phyloP scores from a whole-genome alignment of 73 alveolate genomes.

The Tetrahymena thermophila region DNA sequence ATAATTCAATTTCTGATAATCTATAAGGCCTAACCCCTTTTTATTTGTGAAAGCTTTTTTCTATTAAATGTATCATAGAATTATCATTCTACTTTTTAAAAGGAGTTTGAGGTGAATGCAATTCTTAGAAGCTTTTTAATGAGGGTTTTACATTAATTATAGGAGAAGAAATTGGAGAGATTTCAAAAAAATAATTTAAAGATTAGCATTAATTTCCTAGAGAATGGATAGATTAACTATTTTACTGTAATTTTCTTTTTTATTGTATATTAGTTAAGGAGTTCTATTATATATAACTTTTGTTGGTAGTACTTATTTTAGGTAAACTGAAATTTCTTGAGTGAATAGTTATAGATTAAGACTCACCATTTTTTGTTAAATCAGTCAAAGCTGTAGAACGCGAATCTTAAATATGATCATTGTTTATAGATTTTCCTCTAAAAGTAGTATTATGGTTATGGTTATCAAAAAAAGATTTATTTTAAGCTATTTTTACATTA shows the following conservation, averaged over 20 bases:
- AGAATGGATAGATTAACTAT: not conserved
- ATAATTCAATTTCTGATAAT: not conserved
- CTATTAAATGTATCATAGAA: not conserved
- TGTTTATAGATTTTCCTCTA: not conserved
- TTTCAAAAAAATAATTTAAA: not conserved
- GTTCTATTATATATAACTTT: not conserved
- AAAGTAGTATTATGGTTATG: not conserved
- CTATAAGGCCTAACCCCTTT: not conserved
- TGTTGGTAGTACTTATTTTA: not conserved
- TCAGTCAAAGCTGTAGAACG: not conserved
- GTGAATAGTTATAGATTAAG: not conserved
- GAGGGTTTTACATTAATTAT: not conserved
- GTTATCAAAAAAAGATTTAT: not conserved
- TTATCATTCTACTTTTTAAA: not conserved
- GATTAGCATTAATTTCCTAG: not conserved
- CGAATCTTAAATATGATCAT: not conserved
- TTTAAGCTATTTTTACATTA: not conserved
- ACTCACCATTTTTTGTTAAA: not conserved
- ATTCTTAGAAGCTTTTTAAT: not conserved
- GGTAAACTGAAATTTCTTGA: not conserved
- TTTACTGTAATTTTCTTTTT: not conserved
- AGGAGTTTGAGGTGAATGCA: not conserved
- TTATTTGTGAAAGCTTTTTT: not conserved
- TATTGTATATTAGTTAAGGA: not conserved
- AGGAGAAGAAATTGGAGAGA: not conserved